A percentile compares a stretch with the other conserved stretches of the same genome.
Evolutionary conservation across 345 rosid species (phyloP).

Genomic region (Leavenworthia alabamica): DNA sequence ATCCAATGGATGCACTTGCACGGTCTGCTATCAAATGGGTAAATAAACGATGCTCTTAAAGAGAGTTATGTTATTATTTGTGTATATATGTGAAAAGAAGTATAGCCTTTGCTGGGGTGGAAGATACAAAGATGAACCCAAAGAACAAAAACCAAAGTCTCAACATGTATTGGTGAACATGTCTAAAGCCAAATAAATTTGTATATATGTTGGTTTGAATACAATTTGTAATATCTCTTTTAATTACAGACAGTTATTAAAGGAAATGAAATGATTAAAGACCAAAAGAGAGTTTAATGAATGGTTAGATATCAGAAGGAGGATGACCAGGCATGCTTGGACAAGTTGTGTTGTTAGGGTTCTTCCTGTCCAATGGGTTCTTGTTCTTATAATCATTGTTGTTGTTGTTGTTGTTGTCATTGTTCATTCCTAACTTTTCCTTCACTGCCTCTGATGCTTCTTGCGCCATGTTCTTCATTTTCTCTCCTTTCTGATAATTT

Average conservation of each 20-base stretch:
- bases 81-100: neutral
- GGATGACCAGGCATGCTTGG: slow-evolving; percentile 34
- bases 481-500: slow-evolving; percentile 37
- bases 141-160: neutral
- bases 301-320: slow-evolving; percentile 23
- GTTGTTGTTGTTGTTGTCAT: slow-evolving; percentile 3
- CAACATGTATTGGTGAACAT: slow-evolving; percentile 10
- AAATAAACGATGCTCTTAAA: slow-evolving; percentile 8
- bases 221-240: neutral
- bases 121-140: too few species aligned
- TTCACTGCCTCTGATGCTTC: slow-evolving; percentile 46
- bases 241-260: slow-evolving; percentile 19
- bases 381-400: slow-evolving; percentile 22
- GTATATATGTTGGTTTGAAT: neutral
- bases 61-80: neutral
- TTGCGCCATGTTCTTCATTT: slow-evolving; percentile 44
- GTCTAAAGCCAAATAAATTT: slow-evolving; percentile 5
- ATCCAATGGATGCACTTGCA: slow-evolving; percentile 64
- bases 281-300: neutral
- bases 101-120: too few species aligned
- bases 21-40: slow-evolving; percentile 54
- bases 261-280: neutral
- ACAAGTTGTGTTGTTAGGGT: slow-evolving; percentile 28
- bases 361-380: slow-evolving; percentile 28
- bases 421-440: slow-evolving; percentile 37